Evolutionary conservation across 2,329 filamentous ascomycete genomes (phyloP).

Genomic region (Bipolaris oryzae): DNA sequence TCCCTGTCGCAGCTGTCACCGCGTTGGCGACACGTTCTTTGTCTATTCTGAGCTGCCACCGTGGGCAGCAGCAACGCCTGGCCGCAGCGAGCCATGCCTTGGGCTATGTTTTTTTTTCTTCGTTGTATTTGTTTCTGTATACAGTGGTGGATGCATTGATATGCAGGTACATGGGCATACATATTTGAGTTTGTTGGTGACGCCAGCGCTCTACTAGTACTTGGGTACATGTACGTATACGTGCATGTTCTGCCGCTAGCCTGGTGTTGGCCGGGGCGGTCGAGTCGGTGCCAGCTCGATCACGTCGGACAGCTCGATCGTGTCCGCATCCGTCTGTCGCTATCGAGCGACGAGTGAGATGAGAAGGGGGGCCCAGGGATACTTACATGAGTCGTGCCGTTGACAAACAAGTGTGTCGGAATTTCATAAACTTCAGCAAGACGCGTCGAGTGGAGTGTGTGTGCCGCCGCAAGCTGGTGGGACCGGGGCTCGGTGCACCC

Average conservation of each 20-base stretch:
- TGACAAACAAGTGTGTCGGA: conserved; percentile 9
- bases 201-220: neutral
- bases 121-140: too few species aligned
- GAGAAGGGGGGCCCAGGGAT: conserved; percentile 2
- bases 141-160: too few species aligned
- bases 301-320: neutral
- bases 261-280: neutral
- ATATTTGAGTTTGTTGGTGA: neutral
- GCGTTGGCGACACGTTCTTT: conserved; percentile 1
- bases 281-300: neutral
- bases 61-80: conserved; percentile 1
- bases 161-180: neutral
- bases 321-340: neutral
- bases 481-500: conserved; percentile 6
- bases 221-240: too few species aligned
- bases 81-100: neutral
- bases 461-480: conserved; percentile 13
- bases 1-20: conserved; percentile 17
- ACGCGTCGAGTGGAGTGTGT: neutral
- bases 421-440: conserved; percentile 2
- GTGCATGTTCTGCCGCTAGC: neutral
- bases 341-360: neutral
- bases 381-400: conserved; percentile 3
- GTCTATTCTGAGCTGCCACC: neutral
- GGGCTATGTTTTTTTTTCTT: neutral